phyloP scores from a whole-genome alignment of 768 basidiomycete genomes.

The Podaxis sp. region DNA sequence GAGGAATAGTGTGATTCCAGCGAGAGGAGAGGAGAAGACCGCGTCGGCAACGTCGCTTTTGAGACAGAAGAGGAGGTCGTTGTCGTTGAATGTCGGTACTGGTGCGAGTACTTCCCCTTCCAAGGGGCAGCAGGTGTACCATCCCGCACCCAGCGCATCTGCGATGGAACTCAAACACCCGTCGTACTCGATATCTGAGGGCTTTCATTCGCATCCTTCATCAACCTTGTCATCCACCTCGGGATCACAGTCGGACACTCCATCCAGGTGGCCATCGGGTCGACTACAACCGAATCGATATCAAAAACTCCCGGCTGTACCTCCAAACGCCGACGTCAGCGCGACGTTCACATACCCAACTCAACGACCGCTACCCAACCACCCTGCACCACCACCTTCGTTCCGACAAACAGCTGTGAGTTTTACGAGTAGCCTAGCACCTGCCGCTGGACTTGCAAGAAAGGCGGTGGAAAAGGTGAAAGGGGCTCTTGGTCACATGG shows the following conservation, averaged over 20 bases:
- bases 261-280: conserved; percentile 19
- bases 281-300: conserved; percentile 17
- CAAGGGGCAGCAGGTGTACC: conserved; percentile 19
- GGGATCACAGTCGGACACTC: conserved; percentile 4
- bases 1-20: background rate
- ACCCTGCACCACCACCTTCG: conserved; percentile 21
- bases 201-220: conserved; percentile 20
- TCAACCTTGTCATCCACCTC: conserved; percentile 17
- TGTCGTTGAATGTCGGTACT: conserved; percentile 52
- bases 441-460: conserved; percentile 71
- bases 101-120: conserved; percentile 16
- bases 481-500: conserved; percentile 48
- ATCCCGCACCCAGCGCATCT: conserved; percentile 25
- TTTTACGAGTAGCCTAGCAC: conserved; percentile 63
- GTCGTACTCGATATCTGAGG: conserved; percentile 32
- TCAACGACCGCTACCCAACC: conserved; percentile 6
- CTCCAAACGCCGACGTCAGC: conserved; percentile 15
- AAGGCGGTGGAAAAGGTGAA: conserved; percentile 78
- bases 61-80: conserved; percentile 54
- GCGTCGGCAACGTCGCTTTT: conserved; percentile 45
- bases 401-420: conserved; percentile 56
- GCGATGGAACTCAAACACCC: conserved; percentile 26
- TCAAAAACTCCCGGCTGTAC: conserved; percentile 19
- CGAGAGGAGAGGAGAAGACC: background rate
- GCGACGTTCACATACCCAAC: conserved; percentile 7